These are phyloP conservation scores for Cymbopogon flexuosus DNA, from an alignment of 202 grass and related monocot genomes.

Conservation along the genomic window DNA sequence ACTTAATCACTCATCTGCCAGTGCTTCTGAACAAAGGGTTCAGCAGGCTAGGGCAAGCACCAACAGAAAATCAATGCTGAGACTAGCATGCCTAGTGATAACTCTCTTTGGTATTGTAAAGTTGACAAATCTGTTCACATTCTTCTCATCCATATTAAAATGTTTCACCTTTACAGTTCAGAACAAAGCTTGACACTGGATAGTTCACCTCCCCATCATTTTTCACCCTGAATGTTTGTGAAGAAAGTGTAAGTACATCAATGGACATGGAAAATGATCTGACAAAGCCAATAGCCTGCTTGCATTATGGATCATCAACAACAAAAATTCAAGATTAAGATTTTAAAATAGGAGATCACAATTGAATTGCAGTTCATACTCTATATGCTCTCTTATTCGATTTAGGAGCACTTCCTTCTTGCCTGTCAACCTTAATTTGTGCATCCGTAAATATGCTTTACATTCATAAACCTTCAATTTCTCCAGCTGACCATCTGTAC, in stretches of 20 bases:
- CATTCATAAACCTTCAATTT: constrained; percentile 58
- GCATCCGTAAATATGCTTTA: constrained; percentile 65
- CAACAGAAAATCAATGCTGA: too few species aligned
- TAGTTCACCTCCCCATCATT: constrained; percentile 52
- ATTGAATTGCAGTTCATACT: constrained; percentile 38
- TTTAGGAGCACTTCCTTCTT: constrained; percentile 55
- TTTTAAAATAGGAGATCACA: neutral
- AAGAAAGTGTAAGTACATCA: constrained; percentile 12
- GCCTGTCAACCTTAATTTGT: constrained; percentile 59
- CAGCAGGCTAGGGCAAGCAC: too few species aligned
- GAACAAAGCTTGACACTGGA: constrained; percentile 48
- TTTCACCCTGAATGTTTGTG: constrained; percentile 43
- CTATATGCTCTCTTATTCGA: constrained; percentile 54
- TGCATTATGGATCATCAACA: neutral
- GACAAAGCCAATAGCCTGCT: neutral
- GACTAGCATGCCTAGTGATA: too few species aligned
- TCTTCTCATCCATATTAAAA: neutral
- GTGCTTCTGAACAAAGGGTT: too few species aligned
- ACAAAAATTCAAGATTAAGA: neutral
- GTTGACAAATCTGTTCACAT: neutral
- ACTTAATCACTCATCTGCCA: too few species aligned
- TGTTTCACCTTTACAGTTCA: constrained; percentile 63
- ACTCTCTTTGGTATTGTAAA: neutral
- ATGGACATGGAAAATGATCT: neutral
- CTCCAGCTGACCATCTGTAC: constrained; percentile 49